phyloP scores from a whole-genome alignment of 805 yeast species.

The Jamesozyma jinghongensis region DNA sequence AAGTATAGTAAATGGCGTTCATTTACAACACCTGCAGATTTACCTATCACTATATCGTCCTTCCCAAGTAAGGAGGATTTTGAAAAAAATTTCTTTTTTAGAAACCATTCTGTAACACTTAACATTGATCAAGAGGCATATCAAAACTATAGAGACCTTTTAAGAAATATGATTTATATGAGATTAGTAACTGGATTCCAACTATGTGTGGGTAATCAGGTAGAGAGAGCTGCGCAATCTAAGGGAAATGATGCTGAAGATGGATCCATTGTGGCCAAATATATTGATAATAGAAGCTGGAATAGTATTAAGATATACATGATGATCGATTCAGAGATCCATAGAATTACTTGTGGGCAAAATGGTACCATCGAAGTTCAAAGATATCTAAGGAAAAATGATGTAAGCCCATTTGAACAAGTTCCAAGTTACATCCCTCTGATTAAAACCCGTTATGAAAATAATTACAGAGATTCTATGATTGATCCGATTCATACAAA shows the following conservation, averaged over 20 bases:
- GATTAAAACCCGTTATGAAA: constrained; percentile 73
- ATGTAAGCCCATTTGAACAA: constrained; percentile 24
- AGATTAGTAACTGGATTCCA: constrained; percentile 85
- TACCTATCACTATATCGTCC: constrained; percentile 71
- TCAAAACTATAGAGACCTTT: constrained; percentile 48
- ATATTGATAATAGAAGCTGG: constrained; percentile 37
- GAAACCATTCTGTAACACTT: constrained; percentile 70
- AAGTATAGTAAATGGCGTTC: constrained; percentile 86
- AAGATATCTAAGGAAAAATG: constrained; percentile 43
- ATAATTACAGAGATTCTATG: constrained; percentile 47
- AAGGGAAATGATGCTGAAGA: constrained; percentile 32
- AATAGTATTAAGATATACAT: constrained; percentile 61
- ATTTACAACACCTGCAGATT: constrained; percentile 82
- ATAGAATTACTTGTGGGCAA: constrained; percentile 65
- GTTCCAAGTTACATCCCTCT: constrained; percentile 40
- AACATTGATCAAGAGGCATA: constrained; percentile 45
- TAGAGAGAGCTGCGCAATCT: constrained; percentile 48
- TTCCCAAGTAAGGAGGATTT: constrained; percentile 69
- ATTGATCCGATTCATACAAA: constrained; percentile 47
- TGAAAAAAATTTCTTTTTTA: constrained; percentile 63
- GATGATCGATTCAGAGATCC: constrained; percentile 75
- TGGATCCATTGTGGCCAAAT: constrained; percentile 48
- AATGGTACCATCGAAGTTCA: constrained; percentile 73
- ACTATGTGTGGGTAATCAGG: constrained; percentile 66
- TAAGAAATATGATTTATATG: constrained; percentile 80